Base-by-base conservation (phyloP, 768 basidiomycete species). In the Amanita inopinata region DNA sequence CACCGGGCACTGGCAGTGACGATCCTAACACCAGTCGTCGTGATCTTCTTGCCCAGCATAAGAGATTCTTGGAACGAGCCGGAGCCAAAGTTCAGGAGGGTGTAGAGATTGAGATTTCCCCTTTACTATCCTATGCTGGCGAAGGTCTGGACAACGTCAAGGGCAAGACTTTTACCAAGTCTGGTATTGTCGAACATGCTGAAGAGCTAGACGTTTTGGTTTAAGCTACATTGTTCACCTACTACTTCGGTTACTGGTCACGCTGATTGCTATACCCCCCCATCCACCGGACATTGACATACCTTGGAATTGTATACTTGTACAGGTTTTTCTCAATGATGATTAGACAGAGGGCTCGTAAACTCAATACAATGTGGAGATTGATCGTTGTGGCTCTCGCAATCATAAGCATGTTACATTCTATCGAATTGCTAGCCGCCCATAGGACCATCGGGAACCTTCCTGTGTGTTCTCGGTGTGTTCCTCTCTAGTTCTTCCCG, bases 41-140 rank as follows among this genome's bases (percentile, higher is more conserved):
- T 30, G 94, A 98, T 64, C 69, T 99, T 36, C 73, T 97, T 40
- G 74, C 80, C 20, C 91, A 96, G 65, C 90, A 97, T 58, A 74
- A 62, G 56, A 71, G 86, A 32, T 98, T 88, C 76, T 64, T 99
- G 53, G 78, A 83, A 57, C 58, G 43, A 0, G 84, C 85, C 0
- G 94, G 94, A 4, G 91, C 86, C 11, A 67, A 52, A 23, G 69
- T 89, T n/a, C 57, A 63, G 32, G 78, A 83, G 0, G 82, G 71
- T 28, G 79, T 85, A 12, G 86, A 93, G 59, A 83, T 98, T 45
- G 96, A 99, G 63, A 66, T 98, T 39, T 87, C 86, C 2, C 92
- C 96, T 12, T 65, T 81, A 6, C 80, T 93, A 45, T 83, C 77
- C 53, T 99, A 97, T 50, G 83, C 84, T 15, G 96, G 96, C 11